phyloP scores from a whole-genome alignment of 805 yeast species.

The Ogataea kodamae region DNA sequence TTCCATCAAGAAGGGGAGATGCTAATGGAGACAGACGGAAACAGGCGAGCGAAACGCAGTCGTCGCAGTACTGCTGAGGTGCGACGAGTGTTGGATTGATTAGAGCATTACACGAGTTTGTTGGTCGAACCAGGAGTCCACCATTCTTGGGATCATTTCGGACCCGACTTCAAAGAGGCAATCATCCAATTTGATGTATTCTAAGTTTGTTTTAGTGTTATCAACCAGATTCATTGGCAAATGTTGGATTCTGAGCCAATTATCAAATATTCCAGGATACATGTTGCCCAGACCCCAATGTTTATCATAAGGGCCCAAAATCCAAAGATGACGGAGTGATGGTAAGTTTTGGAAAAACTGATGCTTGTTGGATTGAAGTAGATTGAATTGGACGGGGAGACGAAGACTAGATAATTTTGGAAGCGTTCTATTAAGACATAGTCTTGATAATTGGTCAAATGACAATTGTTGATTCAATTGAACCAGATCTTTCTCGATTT shows the following conservation, averaged over 20 bases:
- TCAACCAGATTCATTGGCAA: constrained; percentile 41
- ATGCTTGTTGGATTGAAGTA: constrained; percentile 29
- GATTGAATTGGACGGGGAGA: constrained; percentile 35
- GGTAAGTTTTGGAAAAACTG: constrained; percentile 28
- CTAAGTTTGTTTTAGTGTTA: constrained; percentile 10
- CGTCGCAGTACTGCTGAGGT: constrained; percentile 7
- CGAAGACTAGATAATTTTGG: constrained; percentile 37
- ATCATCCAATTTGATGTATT: constrained; percentile 46
- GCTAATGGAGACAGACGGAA: constrained; percentile 11
- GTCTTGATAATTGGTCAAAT: constrained; percentile 15
- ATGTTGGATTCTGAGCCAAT: constrained; percentile 55
- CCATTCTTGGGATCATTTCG: constrained; percentile 28
- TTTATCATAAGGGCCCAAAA: constrained; percentile 52
- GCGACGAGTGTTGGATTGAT: constrained; percentile 11
- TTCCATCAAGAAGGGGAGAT: constrained; percentile 9
- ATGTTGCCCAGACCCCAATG: constrained; percentile 55
- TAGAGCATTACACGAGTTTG: constrained; percentile 20
- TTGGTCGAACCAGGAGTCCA: constrained; percentile 45
- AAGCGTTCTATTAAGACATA: constrained; percentile 18
- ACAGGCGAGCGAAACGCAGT: constrained; percentile 1
- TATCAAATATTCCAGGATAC: constrained; percentile 53
- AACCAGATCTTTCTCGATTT: constrained; percentile 20
- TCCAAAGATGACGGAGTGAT: constrained; percentile 37
- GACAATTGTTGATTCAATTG: constrained; percentile 20
- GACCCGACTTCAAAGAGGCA: constrained; percentile 43